Evolutionary conservation across 257 asterid genomes (phyloP), one percentile per base, ranked within the genome.

Genomic region (Scutellaria minor): DNA sequence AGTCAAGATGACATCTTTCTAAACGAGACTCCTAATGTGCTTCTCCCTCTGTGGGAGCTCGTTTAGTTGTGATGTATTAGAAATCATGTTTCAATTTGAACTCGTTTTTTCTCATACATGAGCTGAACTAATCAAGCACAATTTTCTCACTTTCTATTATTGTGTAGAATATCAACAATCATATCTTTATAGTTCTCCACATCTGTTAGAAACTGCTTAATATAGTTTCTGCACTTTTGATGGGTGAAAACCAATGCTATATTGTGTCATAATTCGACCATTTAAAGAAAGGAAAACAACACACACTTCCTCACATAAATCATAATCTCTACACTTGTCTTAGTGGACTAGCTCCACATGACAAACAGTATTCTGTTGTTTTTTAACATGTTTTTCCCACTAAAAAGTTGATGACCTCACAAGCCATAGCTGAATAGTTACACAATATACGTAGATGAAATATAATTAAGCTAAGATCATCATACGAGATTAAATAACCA

Each of bases 271-370:
- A 2, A 37, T 6, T 20, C 41, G 6, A 64, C 6, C n/a, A 37
- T 14, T 41, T n/a, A 22, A 44, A 64, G 54, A 64, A 45, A 44
- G 42, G 31, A 45, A 48, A 66, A 1, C 1, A 50, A 31, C 48
- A n/a, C 31, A 31, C 18, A 9, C 2, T 9, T 9, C 60, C 48
- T 31, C 37, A 3, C 37, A 4, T 31, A 31, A 46, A 14, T 35
- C 15, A 66, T 5, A 66, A 53, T n/a, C 5, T 48, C 9, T 8
- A 9, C 48, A 35, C 46, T 48, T 13, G n/a, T 48, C 59, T 46
- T 48, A 27, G 12, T 45, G 48, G 72, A 66, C 42, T 62, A 62
- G 67, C 67, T 12, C 42, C 11, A 61, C 51, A 61, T 27, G 50
- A 61, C 27, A 61, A 13, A 5, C 7, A 6, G 15, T 3, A 12